A percentile compares a stretch with the other conserved stretches of the same genome.
phyloP scores from a whole-genome alignment of 176 grass and related monocot genomes.

The Aegilops bicornis region DNA sequence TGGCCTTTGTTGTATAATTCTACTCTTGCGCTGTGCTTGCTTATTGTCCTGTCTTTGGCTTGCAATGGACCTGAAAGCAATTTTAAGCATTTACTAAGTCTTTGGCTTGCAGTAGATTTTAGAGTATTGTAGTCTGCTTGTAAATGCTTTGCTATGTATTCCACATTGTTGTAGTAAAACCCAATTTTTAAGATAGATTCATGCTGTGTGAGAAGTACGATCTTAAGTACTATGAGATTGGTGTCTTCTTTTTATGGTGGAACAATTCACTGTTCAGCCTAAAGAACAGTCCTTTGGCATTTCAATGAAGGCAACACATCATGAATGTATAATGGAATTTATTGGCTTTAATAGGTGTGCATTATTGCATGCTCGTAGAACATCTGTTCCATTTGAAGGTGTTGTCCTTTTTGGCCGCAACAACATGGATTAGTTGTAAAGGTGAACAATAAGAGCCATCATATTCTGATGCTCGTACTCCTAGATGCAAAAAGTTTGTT shows the following conservation, averaged over 20 bases:
- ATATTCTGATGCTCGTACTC: neutral
- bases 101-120: neutral
- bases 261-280: neutral
- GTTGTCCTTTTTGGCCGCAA: neutral
- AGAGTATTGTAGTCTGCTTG: slow-evolving; percentile 1
- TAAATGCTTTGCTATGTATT: neutral
- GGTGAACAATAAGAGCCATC: neutral
- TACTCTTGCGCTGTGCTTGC: slow-evolving; percentile 8
- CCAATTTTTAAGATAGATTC: neutral
- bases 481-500: slow-evolving; percentile 26
- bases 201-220: neutral
- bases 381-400: neutral
- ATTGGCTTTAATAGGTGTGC: neutral
- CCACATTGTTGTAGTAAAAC: neutral
- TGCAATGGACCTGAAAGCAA: slow-evolving; percentile 5
- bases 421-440: too few relatives aligned
- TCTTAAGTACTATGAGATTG: neutral
- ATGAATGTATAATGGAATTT: neutral
- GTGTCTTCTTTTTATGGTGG: neutral
- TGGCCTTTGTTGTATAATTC: neutral
- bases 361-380: neutral
- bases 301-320: neutral
- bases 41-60: neutral
- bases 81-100: neutral
- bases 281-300: neutral